Conservation (phyloP, 108 stramenopile genomes). For the Aurantiochytrium sp. region DNA sequence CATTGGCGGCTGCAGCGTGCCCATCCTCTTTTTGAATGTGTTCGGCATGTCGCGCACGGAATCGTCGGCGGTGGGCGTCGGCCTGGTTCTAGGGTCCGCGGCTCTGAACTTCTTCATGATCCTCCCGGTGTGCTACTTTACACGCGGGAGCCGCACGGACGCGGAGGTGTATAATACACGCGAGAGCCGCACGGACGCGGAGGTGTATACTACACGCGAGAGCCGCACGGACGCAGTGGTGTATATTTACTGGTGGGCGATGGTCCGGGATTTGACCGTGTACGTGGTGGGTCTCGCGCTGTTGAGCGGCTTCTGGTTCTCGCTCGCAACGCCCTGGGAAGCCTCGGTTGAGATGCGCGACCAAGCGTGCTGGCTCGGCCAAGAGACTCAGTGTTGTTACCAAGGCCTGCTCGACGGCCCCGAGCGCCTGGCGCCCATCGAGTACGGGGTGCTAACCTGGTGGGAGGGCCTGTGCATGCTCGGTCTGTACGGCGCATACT, state of each 20-base stretch:
- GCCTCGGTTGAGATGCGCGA: neutral
- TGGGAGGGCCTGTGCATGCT: neutral
- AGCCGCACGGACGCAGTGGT: no score
- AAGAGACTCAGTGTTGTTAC: neutral
- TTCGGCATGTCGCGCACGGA: neutral
- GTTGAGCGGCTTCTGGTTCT: neutral
- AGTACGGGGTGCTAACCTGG: neutral
- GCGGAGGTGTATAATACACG: no score
- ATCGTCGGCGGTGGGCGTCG: neutral
- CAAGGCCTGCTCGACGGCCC: neutral
- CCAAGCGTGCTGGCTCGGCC: neutral
- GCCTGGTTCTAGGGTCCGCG: neutral
- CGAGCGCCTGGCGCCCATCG: neutral
- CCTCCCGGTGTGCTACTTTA: neutral
- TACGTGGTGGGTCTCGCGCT: neutral
- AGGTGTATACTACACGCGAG: neutral
- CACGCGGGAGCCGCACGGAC: neutral
- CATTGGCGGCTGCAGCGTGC: slow-evolving; percentile 12
- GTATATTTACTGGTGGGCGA: neutral
- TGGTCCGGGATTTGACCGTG: neutral
- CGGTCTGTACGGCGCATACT: neutral
- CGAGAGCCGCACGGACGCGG: no score
- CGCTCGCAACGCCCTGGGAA: neutral
- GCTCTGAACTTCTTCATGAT: neutral
- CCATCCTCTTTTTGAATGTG: neutral